These are phyloP conservation scores for Fusarium mexicanum DNA, from an alignment of 2,329 filamentous ascomycete species.

Conservation along the genomic window DNA sequence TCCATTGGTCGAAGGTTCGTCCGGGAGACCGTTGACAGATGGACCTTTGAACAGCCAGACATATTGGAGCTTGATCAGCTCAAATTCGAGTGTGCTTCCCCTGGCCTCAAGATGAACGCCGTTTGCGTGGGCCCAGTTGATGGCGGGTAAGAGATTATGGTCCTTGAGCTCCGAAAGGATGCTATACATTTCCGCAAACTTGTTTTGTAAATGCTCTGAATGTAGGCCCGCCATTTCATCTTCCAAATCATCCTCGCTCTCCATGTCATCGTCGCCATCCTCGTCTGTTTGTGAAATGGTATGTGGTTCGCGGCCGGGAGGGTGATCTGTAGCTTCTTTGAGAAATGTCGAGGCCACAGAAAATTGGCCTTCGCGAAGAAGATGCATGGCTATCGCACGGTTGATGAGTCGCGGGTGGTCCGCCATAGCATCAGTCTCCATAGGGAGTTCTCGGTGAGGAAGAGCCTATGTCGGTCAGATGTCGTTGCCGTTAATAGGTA, in stretches of 20 bases:
- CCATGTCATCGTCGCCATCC: slow-evolving; percentile 49
- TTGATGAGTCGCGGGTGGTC: slow-evolving; percentile 83
- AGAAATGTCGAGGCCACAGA: slow-evolving; percentile 87
- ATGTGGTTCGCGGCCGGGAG: slow-evolving; percentile 34
- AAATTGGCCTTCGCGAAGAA: slow-evolving; percentile 94
- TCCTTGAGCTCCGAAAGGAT: slow-evolving; percentile 83
- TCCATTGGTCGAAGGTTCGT: slow-evolving; percentile 61
- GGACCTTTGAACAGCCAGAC: slow-evolving; percentile 84
- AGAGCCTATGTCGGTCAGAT: slow-evolving; percentile 46
- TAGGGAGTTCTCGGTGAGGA: slow-evolving; percentile 71
- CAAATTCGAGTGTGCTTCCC: slow-evolving; percentile 94
- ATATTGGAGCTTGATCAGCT: slow-evolving; percentile 89
- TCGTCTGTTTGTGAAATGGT: slow-evolving; percentile 41
- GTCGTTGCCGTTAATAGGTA: background rate
- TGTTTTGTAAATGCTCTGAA: slow-evolving; percentile 71
- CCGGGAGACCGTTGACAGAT: slow-evolving; percentile 62
- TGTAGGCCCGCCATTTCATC: slow-evolving; percentile 42
- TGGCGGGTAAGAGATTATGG: slow-evolving; percentile 82
- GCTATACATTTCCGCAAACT: slow-evolving; percentile 90
- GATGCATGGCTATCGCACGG: slow-evolving; percentile 94
- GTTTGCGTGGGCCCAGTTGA: slow-evolving; percentile 83
- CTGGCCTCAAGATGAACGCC: slow-evolving; percentile 76
- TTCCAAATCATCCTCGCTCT: slow-evolving; percentile 43
- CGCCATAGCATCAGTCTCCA: slow-evolving; percentile 82
- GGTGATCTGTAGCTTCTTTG: slow-evolving; percentile 68